phyloP scores from a whole-genome alignment of 805 yeast genomes.

The Starmerella vitae region DNA sequence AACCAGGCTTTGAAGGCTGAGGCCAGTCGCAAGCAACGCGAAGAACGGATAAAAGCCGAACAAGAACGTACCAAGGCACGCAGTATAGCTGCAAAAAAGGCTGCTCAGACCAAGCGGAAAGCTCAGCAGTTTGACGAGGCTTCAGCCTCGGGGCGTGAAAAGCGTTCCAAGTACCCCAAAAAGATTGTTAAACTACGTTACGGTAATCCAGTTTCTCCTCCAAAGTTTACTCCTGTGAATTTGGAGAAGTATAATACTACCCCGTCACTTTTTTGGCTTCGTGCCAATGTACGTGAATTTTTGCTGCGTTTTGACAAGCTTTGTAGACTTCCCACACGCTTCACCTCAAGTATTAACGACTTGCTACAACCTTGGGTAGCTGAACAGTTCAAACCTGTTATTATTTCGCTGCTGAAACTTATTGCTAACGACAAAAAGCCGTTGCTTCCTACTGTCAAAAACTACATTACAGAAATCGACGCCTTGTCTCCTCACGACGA shows the following conservation, averaged over 20 bases:
- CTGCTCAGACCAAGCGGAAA: slow-evolving; percentile 9
- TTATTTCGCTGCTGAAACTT: slow-evolving; percentile 24
- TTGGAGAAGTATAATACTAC: slow-evolving; percentile 17
- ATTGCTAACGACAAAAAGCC: slow-evolving; percentile 26
- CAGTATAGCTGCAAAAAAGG: slow-evolving; percentile 12
- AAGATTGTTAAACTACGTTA: slow-evolving; percentile 16
- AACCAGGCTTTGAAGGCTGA: slow-evolving; percentile 12
- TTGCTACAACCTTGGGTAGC: slow-evolving; percentile 28
- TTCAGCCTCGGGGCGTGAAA: slow-evolving; percentile 1
- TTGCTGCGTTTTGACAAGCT: slow-evolving; percentile 29
- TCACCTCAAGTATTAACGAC: slow-evolving; percentile 26
- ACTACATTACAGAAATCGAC: slow-evolving; percentile 25
- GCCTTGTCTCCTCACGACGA: slow-evolving; percentile 25
- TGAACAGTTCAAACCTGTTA: slow-evolving; percentile 26
- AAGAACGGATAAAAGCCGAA: slow-evolving; percentile 4
- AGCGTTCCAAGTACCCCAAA: slow-evolving; percentile 5
- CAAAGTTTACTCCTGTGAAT: slow-evolving; percentile 22
- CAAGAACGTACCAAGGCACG: slow-evolving; percentile 8
- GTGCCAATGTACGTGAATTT: slow-evolving; percentile 28
- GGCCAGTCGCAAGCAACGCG: slow-evolving; percentile 10
- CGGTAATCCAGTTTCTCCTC: slow-evolving; percentile 14
- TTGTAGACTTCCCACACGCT: slow-evolving; percentile 27
- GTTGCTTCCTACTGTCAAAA: slow-evolving; percentile 20
- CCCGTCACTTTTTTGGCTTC: slow-evolving; percentile 24
- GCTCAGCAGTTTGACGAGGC: slow-evolving; percentile 2